phyloP scores from a whole-genome alignment of 2,329 filamentous ascomycete species.

The Fusarium humuli region DNA sequence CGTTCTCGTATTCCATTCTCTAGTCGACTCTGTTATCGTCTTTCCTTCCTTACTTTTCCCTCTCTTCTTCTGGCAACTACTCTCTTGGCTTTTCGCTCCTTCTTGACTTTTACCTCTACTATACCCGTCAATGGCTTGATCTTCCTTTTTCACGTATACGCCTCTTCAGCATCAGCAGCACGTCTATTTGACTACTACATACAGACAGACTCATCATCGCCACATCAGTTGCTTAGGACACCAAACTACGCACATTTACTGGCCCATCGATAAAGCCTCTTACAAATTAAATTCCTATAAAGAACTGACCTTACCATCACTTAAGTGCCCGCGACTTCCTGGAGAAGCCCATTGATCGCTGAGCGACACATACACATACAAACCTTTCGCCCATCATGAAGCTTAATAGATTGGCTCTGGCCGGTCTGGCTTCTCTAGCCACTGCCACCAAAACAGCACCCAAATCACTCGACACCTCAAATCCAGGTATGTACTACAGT shows the following conservation, averaged over 20 bases:
- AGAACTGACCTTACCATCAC: background rate
- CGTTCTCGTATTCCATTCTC: conserved; percentile 37
- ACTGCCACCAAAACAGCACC: conserved; percentile 32
- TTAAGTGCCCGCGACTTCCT: conserved; percentile 16
- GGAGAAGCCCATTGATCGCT: conserved; percentile 21
- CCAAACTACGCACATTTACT: conserved; percentile 6
- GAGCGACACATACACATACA: conserved; percentile 13
- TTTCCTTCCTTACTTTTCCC: conserved; percentile 5
- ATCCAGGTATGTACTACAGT: conserved; percentile 28
- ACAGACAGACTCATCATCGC: conserved; percentile 5
- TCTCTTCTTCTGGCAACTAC: conserved; percentile 4
- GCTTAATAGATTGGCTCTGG: conserved; percentile 18
- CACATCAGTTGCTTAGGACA: conserved; percentile 1
- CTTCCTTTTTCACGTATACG: background rate
- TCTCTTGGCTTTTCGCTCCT: background rate
- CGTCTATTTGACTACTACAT: background rate
- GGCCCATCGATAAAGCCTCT: conserved; percentile 1
- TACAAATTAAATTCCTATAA: background rate
- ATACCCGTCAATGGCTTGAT: conserved; percentile 4
- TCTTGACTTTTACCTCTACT: conserved; percentile 5
- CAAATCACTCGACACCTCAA: conserved; percentile 37
- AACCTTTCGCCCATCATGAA: conserved; percentile 27
- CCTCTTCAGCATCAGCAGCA: background rate
- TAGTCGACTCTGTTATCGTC: conserved; percentile 6
- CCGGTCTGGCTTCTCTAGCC: conserved; percentile 32